These are phyloP conservation scores for Canavalia ensiformis DNA, from an alignment of 306 rosid species.

Conservation along the genomic window DNA sequence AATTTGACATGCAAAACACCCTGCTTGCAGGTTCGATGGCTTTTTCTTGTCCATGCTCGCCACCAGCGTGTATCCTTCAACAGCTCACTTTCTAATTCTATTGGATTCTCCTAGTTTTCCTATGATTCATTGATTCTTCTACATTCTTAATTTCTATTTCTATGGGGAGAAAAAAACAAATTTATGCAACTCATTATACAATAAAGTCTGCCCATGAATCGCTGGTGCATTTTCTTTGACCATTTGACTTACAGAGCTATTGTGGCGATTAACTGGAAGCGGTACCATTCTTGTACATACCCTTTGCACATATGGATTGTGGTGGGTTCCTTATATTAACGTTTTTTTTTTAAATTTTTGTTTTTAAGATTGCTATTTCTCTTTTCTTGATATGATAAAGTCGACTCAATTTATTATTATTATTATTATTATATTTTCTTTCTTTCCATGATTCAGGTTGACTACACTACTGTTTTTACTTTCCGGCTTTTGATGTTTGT, in stretches of 20 bases:
- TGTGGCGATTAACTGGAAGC: constrained; percentile 77
- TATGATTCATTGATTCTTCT: neutral
- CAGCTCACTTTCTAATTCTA: constrained; percentile 15
- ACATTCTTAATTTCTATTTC: constrained; percentile 23
- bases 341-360: neutral
- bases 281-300: constrained; percentile 69
- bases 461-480: constrained; percentile 73
- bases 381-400: constrained; percentile 12
- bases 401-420: neutral
- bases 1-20: constrained; percentile 6
- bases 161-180: neutral
- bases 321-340: constrained; percentile 60
- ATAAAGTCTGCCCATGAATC: neutral
- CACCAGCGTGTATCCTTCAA: constrained; percentile 80
- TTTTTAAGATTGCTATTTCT: neutral
- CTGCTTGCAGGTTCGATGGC: constrained; percentile 78
- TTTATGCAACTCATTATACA: neutral
- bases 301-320: constrained; percentile 89
- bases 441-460: constrained; percentile 62
- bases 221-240: constrained; percentile 46
- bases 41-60: constrained; percentile 92
- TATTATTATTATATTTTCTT: neutral
- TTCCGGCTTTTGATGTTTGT: constrained; percentile 88
- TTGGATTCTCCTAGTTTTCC: neutral
- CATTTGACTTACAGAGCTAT: constrained; percentile 60